Conservation (phyloP, 176 grass and related monocot species). For the Microstegium vimineum region DNA sequence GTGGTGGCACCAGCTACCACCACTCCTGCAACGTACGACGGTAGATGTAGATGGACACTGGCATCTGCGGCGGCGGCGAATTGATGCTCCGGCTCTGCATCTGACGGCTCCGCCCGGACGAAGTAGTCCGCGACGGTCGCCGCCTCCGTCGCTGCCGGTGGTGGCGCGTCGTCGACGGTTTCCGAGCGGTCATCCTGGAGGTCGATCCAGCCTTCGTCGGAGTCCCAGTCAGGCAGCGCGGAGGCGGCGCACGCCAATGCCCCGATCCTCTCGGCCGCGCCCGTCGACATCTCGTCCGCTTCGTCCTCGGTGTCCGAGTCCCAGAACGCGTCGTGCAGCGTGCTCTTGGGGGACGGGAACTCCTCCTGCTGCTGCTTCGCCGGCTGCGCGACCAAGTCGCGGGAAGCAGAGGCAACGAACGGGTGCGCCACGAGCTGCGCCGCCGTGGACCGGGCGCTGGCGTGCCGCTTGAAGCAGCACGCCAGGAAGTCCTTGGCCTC, state of each 20-base stretch:
- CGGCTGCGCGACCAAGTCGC: conserved; percentile 21
- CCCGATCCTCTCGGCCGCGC: conserved; percentile 34
- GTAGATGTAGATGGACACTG: background rate
- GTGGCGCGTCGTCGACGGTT: background rate
- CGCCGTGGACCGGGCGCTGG: conserved; percentile 29
- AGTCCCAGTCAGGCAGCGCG: conserved; percentile 44
- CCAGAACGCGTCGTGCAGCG: conserved; percentile 48
- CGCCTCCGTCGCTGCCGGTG: background rate
- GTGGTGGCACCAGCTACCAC: background rate
- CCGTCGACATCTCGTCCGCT: conserved; percentile 22
- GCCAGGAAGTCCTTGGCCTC: conserved; percentile 71
- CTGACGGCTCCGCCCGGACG: background rate
- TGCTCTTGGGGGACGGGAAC: conserved; percentile 52
- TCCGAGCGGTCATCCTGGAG: background rate
- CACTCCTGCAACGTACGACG: background rate
- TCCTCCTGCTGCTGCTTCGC: conserved; percentile 36
- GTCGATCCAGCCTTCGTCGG: conserved; percentile 52
- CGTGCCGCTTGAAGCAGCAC: conserved; percentile 46
- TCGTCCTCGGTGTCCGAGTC: conserved; percentile 42
- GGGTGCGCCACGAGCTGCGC: conserved; percentile 61
- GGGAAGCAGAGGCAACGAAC: conserved; percentile 35
- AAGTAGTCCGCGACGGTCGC: background rate
- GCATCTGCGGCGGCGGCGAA: background rate
- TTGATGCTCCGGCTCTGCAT: background rate
- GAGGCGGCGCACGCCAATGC: conserved; percentile 37